Base-by-base conservation (phyloP, 208 protist genomes). In the Blechomonas ayalai region DNA sequence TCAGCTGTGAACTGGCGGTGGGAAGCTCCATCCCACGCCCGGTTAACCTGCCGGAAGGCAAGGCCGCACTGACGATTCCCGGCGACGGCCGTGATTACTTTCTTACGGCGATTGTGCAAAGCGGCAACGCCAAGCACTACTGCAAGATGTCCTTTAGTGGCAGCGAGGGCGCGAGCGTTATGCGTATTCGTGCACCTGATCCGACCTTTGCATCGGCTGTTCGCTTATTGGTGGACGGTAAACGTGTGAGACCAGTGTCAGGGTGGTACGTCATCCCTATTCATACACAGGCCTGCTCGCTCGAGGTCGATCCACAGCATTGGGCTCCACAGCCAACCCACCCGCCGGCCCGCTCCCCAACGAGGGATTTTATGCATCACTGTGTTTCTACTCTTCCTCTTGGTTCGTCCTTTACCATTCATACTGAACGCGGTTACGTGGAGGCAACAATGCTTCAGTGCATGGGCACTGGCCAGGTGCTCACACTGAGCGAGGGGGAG, bases 61-160 rank as follows among this genome's bases (percentile, higher is more conserved):
- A 47, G 6, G 37, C 47, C 12, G 49, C 63, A 2, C 65, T 91
- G 1, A 73, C 70, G 33, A 79, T 92, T 3, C 83, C 83, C 0
- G 65, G 60, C 2, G 83, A 92, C 49, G 83, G 83, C 5, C 71
- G 60, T 18, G 66, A 82, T 28, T 92, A 92, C 53, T 50, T 82
- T 29, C 61, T 92, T 18, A 81, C 61, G 16, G 65, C 83, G 3
- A 42, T 72, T 0, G 59, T 92, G 26, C 62, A 72, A 31, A 63
- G 46, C 5, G 59, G 51, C 31, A 48, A 52, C 13, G 47, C 45
- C 7, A 68, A 68, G 49, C 82, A 91, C 58, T 73, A 70, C 41
- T 87, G 82, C 50, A 52, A 53, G 25, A 67, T 91, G 62, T 67
- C 69, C 13, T 71, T 91, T 24, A 80, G 73, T 39, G 82, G 82